A percentile compares a stretch with the other conserved stretches of the same genome.
These are phyloP conservation scores for Colletotrichum sansevieriae DNA, from an alignment of 2,329 filamentous ascomycete genomes.

Conservation along the genomic window DNA sequence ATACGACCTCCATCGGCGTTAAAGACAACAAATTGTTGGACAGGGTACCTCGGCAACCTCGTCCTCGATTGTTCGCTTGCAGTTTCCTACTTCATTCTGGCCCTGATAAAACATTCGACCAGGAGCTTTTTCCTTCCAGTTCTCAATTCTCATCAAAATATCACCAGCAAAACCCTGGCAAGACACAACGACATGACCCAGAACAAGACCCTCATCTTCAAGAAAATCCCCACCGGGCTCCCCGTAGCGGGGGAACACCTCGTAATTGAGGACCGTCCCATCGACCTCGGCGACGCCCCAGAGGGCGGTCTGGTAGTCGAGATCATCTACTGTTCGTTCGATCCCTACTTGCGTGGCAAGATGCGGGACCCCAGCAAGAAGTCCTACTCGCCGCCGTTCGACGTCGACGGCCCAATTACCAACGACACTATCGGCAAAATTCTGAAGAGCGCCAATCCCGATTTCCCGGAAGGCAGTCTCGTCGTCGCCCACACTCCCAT, in stretches of 20 bases:
- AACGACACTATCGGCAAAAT: slow-evolving; percentile 77
- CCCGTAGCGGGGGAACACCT: slow-evolving; percentile 81
- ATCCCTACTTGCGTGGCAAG: slow-evolving; percentile 86
- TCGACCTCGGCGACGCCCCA: slow-evolving; percentile 73
- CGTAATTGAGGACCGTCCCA: slow-evolving; percentile 73
- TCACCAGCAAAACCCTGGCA: neutral
- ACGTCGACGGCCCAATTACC: slow-evolving; percentile 72
- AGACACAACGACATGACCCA: slow-evolving; percentile 56
- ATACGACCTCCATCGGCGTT: slow-evolving; percentile 6
- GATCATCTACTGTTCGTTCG: slow-evolving; percentile 80
- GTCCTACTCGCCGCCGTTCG: slow-evolving; percentile 76
- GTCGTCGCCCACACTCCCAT: slow-evolving; percentile 64
- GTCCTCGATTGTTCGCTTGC: neutral
- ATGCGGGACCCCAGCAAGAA: slow-evolving; percentile 75
- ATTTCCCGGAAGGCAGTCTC: slow-evolving; percentile 63
- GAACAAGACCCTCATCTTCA: slow-evolving; percentile 85
- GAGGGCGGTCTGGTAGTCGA: slow-evolving; percentile 77
- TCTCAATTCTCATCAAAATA: neutral
- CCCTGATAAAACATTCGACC: neutral
- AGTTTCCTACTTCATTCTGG: too few relatives aligned
- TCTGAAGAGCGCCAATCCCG: slow-evolving; percentile 73
- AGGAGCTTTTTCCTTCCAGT: neutral
- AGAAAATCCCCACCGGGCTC: slow-evolving; percentile 73
- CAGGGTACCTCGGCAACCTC: slow-evolving; percentile 9
- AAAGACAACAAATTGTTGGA: neutral